phyloP scores from a whole-genome alignment of 2,329 filamentous ascomycete genomes.

The Trichoderma arundinaceum region DNA sequence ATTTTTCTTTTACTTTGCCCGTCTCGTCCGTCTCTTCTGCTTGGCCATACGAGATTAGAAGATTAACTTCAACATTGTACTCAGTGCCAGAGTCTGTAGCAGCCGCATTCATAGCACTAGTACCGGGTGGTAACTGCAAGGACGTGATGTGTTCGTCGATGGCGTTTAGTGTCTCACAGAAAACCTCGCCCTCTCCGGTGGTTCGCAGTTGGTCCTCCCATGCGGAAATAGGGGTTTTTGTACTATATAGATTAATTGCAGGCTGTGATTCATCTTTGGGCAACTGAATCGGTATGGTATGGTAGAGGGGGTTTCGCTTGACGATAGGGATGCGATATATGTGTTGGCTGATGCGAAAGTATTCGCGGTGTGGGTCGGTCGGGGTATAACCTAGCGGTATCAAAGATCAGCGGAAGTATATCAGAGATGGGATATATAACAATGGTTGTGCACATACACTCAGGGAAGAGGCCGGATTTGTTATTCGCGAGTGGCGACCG shows the following conservation, averaged over 20 bases:
- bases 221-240: slow-evolving; percentile 39
- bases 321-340: slow-evolving; percentile 43
- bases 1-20: slow-evolving; percentile 69
- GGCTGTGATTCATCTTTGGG: slow-evolving; percentile 45
- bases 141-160: slow-evolving; percentile 98
- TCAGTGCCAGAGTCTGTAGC: slow-evolving; percentile 84
- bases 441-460: slow-evolving; percentile 62
- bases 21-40: slow-evolving; percentile 90
- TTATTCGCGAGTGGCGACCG: slow-evolving; percentile 75
- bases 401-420: slow-evolving; percentile 15
- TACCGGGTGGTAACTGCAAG: slow-evolving; percentile 63
- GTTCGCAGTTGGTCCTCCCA: slow-evolving; percentile 49
- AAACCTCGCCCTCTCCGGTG: slow-evolving; percentile 68
- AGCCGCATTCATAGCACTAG: slow-evolving; percentile 57
- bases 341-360: slow-evolving; percentile 35
- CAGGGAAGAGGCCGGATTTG: slow-evolving; percentile 79
- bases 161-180: slow-evolving; percentile 93
- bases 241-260: slow-evolving; percentile 39
- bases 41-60: slow-evolving; percentile 86
- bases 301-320: slow-evolving; percentile 46
- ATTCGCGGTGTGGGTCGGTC: slow-evolving; percentile 51
- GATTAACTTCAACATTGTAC: slow-evolving; percentile 79
- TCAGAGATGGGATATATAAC: no score
- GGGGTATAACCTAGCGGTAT: slow-evolving; percentile 59
- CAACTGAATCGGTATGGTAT: slow-evolving; percentile 50